Evolutionary conservation across 2,329 filamentous ascomycete genomes (phyloP).

Genomic region (Mariannaea elegans): DNA sequence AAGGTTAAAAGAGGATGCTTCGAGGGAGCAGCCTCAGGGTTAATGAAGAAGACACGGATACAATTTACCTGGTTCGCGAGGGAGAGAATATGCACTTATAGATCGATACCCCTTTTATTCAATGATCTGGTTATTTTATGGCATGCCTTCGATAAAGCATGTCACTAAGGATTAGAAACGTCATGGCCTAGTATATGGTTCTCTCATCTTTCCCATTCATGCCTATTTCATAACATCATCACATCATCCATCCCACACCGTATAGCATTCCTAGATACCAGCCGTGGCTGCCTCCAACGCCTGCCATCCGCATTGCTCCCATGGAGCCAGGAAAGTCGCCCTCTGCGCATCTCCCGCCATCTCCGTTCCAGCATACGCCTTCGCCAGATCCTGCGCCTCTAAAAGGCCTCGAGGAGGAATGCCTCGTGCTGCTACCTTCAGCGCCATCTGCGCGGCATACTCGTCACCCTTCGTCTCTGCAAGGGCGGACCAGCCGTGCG

Average conservation of each 20-base stretch:
- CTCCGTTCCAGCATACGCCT: slow-evolving; percentile 78
- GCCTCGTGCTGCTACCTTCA: slow-evolving; percentile 78
- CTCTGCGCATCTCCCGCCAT: slow-evolving; percentile 77
- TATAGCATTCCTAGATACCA: slow-evolving; percentile 23
- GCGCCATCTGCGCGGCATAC: slow-evolving; percentile 77
- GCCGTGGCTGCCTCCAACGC: slow-evolving; percentile 53
- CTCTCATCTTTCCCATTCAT: slow-evolving; percentile 2
- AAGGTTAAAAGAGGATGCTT: slow-evolving; percentile 70
- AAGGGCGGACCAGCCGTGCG: slow-evolving; percentile 83
- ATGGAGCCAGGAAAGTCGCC: slow-evolving; percentile 83
- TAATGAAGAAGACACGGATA: slow-evolving; percentile 1
- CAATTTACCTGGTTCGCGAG: neutral
- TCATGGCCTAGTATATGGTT: neutral
- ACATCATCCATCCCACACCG: slow-evolving; percentile 4
- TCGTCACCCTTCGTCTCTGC: slow-evolving; percentile 65
- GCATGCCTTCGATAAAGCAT: neutral
- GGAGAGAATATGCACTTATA: slow-evolving; percentile 3
- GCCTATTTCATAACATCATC: slow-evolving; percentile 5
- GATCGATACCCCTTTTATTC: slow-evolving; percentile 12
- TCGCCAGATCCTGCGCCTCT: slow-evolving; percentile 73
- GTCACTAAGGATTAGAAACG: neutral
- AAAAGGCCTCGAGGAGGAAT: slow-evolving; percentile 78
- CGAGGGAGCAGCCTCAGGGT: slow-evolving; percentile 40
- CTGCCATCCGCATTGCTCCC: slow-evolving; percentile 73
- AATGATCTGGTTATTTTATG: neutral